Base-by-base conservation (phyloP, 768 basidiomycete genomes). In the Dendrothele bispora region DNA sequence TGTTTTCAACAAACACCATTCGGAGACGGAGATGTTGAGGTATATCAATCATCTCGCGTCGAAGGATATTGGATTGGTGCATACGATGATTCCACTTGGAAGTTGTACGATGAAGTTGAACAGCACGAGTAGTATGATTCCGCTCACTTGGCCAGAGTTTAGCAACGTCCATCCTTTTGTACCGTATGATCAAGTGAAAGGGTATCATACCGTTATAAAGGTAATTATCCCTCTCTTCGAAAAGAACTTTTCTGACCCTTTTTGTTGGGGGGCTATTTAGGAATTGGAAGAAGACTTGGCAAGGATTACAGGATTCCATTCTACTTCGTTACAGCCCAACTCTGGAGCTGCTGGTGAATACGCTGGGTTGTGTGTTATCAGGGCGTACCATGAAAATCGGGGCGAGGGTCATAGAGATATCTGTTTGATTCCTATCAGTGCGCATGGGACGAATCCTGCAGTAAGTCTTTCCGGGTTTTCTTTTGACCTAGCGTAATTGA, bases 31-130 rank as follows among this genome's bases (percentile, higher is more conserved):
- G 70, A 94, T 99, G 89, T 74, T 99, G 27, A 92, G 97, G 29
- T 97, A 98, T 68, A 91, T 98, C 60, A 83, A 91, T 69, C 88
- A 93, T 56, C 80, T 99, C 40, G 90, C 94, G 51, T 85, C 85
- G 29, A 98, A 98, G 72, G 97, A 99, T 62, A 80, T 98, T 48
- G 87, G 91, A 24, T 84, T 99, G 26, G 88, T 91, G 7, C 97
- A 99, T 64, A 83, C 91, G 37, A 98, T 98, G 92, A 98, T 97
- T 56, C 86, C 91, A 11, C 80, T 95, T 3, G 94, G 94, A 48
- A 94, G 91, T 64, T 95, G 94, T 68, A 95, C 94, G 5, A 97
- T 95, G 94, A 97, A 98, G 70, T 79, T 99, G 47, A 99, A 99
- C 72, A 93, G 92, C 62, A 97, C 95, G 3, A 94, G 91, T 37